Evolutionary conservation across 1,139 yeast species (phyloP).

Genomic region (Meyerozyma smithsonii): DNA sequence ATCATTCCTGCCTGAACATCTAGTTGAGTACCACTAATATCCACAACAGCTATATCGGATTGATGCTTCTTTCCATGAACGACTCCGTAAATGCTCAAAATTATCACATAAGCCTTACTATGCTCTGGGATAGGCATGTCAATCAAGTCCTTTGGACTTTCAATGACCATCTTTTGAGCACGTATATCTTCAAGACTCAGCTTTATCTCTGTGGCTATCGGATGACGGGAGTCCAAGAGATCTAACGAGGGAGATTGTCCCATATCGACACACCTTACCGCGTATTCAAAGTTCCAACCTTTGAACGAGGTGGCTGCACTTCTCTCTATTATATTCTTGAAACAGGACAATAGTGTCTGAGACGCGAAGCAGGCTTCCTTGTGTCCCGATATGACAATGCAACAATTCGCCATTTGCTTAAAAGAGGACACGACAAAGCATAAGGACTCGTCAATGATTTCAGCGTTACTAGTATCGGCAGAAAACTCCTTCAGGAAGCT

Average conservation of each 20-base stretch:
- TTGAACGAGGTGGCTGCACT: conserved; percentile 9
- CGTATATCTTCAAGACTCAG: neutral
- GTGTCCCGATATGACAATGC: conserved; percentile 17
- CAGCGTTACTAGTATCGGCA: conserved; percentile 5
- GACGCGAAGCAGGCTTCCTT: conserved; percentile 6
- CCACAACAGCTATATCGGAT: neutral
- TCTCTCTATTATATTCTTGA: conserved; percentile 9
- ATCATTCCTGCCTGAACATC: neutral
- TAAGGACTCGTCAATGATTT: conserved; percentile 19
- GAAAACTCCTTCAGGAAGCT: conserved; percentile 20
- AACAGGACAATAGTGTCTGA: conserved; percentile 11
- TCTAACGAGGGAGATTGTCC: conserved; percentile 4
- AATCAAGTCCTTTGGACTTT: neutral
- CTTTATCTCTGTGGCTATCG: neutral
- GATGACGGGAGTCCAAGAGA: neutral
- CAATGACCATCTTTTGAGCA: conserved; percentile 1
- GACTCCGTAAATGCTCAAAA: neutral
- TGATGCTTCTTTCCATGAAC: neutral
- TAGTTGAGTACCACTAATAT: neutral
- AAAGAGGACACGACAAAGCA: conserved; percentile 16
- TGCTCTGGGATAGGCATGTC: neutral
- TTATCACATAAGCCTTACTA: neutral
- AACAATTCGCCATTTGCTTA: conserved; percentile 14
- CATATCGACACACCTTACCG: conserved; percentile 8
- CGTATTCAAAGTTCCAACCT: neutral